Evolutionary conservation across 2,329 filamentous ascomycete species (phyloP), one percentile per base, ranked within the genome.

Genomic region (Fusarium avenaceum): DNA sequence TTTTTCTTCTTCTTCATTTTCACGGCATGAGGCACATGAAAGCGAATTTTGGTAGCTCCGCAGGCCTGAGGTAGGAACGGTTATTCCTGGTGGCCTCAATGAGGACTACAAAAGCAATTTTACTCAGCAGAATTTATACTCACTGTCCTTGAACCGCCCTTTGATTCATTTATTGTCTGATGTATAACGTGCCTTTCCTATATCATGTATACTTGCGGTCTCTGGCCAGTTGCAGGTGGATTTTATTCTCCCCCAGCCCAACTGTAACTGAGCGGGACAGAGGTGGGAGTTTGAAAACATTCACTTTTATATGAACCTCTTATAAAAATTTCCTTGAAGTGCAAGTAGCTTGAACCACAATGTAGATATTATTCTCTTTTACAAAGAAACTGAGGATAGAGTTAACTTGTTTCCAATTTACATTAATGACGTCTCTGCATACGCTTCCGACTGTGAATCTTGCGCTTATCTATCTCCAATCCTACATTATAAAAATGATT

Each of bases 1-100:
- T 61, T 46, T 40, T 51, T 59, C 63, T 51, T 35, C 33, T 63
- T n/a, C 9, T 51, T 59, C 63, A 53, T 35, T 39, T 63, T n/a
- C 9, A 35, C 20, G 48, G 57, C 33, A 65, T 59, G 35, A 46
- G 58, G 47, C 38, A 26, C 19, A 63, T 51, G 32, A 39, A 50
- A 42, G 26, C 35, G 26, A 59, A 49, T 57, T 66, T 66, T 62
- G 55, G 50, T 32, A 40, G 52, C 22, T 24, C 40, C 30, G 28
- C 26, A 59, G 33, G 46, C 22, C 15, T 26, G 22, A 38, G 20
- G 24, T 43, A 49, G 24, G 43, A 22, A 53, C 15, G 33, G 17
- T 24, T 48, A 20, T 40, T 10, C 19, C 20, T 14, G n/a, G 20
- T 39, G 38, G 33, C 42, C 42, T 40, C 14, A 26, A 7, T 33